Base-by-base conservation (phyloP, 345 rosid genomes). In the Euphorbia pulcherrima region DNA sequence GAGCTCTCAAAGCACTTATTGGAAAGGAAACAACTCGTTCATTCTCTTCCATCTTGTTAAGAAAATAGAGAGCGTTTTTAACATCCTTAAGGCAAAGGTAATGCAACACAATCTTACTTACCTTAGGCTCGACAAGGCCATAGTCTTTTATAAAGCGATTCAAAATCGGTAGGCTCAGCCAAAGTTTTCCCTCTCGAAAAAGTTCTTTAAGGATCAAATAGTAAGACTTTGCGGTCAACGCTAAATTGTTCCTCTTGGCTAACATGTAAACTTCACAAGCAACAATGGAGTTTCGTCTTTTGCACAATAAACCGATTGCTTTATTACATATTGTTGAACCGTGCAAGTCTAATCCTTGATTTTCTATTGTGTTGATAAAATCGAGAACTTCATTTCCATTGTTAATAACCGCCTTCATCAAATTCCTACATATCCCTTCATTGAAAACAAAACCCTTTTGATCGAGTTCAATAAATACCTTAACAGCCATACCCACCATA, bases 401-500 rank as follows among this genome's bases (percentile, higher is more conserved):
- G 35, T 76, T 74, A 59, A 83, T 70, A 63, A 72, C 63, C 62
- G 74, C 83, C 72, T 81, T 74, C 40, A 88, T 65, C 75, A 92
- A 76, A 55, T 66, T 75, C 72, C 35, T 78, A 68, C 70, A 80
- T 24, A 77, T 71, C 61, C 73, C 66, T 23, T 52, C 52, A 70
- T 88, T 82, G 58, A 81, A 68, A 69, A 68, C 68, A 75, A 88
- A 68, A 56, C 83, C 85, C 67, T 78, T 85, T 51, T 81, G 82
- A 61, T 40, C 71, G 53, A 85, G 76, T 77, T 92, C 98, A 33
- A 76, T 13, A 75, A 86, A 78, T 57, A 85, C 79, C 59, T 85
- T 86, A 11, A 48, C 72, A 56, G 95, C 98, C 75, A 81, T 61
- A 77, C 81, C 85, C 64, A 85, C 75, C 91, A 80, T 81, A 68